A percentile compares a stretch with the other conserved stretches of the same genome.
Evolutionary conservation across 371 early-diverging fungal species (phyloP).

Genomic region (Nematocida ausubeli): DNA sequence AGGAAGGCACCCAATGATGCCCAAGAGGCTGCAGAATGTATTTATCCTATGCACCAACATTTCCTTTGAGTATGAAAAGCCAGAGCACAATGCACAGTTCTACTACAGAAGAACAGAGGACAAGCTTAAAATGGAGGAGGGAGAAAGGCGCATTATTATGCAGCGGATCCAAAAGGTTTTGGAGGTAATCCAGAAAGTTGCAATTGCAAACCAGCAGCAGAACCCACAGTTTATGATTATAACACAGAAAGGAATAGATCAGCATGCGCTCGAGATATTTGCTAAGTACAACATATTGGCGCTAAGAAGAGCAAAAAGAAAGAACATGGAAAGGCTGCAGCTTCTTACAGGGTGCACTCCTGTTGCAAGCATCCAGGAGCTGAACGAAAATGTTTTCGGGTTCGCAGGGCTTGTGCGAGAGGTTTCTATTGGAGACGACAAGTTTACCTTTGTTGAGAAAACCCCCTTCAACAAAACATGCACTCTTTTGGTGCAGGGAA

Average conservation of each 20-base stretch:
- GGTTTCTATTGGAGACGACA: conserved; percentile 92
- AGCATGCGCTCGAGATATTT: conserved; percentile 88
- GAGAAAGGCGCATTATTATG: conserved; percentile 89
- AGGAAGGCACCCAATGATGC: conserved; percentile 98
- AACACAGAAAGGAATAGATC: conserved; percentile 99
- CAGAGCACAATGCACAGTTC: conserved; percentile 98
- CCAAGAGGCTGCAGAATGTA: conserved; percentile 83
- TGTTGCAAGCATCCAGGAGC: conserved; percentile 90
- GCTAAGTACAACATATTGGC: conserved; percentile 90
- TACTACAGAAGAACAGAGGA: conserved; percentile 94
- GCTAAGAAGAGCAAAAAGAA: conserved; percentile 94
- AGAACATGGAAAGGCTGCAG: conserved; percentile 98
- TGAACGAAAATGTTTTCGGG: conserved; percentile 80
- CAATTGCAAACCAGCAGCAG: conserved; percentile 74
- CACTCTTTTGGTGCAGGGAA: conserved; percentile 91
- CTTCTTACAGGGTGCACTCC: conserved; percentile 90
- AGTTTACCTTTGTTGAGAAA: conserved; percentile 97
- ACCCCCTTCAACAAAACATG: conserved; percentile 74
- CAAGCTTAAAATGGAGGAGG: conserved; percentile 91
- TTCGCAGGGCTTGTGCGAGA: conserved; percentile 88
- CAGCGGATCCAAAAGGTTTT: conserved; percentile 84
- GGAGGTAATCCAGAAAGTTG: conserved; percentile 76
- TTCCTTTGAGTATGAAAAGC: conserved; percentile 97
- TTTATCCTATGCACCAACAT: conserved; percentile 90
- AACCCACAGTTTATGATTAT: conserved; percentile 77